A percentile compares a stretch with the other conserved stretches of the same genome.
These are phyloP conservation scores for Trametes versicolor DNA, from an alignment of 1,284 basidiomycete genomes.

Conservation along the genomic window DNA sequence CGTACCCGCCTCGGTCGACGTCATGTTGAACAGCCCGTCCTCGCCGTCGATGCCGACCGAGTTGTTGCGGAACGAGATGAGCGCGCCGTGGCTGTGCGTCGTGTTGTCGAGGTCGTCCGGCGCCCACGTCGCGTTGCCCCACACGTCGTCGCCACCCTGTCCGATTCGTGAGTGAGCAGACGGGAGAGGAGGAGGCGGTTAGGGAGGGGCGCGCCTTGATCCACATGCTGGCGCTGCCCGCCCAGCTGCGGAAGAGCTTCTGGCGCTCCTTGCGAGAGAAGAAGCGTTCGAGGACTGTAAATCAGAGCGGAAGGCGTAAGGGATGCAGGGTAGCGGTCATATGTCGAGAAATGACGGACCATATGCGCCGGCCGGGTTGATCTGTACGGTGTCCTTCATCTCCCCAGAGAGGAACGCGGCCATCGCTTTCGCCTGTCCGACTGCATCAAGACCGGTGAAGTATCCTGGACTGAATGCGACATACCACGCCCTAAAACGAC, in stretches of 20 bases:
- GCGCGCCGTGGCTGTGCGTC: constrained; percentile 80
- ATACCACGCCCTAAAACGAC: constrained; percentile 69
- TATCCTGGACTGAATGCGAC: constrained; percentile 36
- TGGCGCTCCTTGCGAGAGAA: constrained; percentile 93
- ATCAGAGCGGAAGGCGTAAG: neutral
- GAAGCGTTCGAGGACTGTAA: constrained; percentile 82
- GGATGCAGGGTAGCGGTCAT: neutral
- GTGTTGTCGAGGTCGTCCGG: constrained; percentile 80
- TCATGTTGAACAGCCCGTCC: constrained; percentile 71
- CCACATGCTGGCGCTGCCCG: constrained; percentile 94
- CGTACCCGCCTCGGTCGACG: constrained; percentile 75
- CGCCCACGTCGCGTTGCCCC: constrained; percentile 82
- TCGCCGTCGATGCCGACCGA: constrained; percentile 42
- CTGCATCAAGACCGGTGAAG: neutral
- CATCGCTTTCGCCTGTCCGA: constrained; percentile 90
- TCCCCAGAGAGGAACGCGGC: constrained; percentile 93
- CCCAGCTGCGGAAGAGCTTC: constrained; percentile 94
- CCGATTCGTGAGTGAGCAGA: neutral
- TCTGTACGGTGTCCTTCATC: constrained; percentile 96
- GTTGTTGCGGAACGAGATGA: constrained; percentile 81
- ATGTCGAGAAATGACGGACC: constrained; percentile 52
- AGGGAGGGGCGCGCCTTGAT: constrained; percentile 67
- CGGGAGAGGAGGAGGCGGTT: neutral
- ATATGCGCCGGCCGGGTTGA: constrained; percentile 88
- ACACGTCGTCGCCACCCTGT: constrained; percentile 89